Evolutionary conservation across 1,139 yeast genomes (phyloP).

Genomic region (Saccharomyces hybrid): DNA sequence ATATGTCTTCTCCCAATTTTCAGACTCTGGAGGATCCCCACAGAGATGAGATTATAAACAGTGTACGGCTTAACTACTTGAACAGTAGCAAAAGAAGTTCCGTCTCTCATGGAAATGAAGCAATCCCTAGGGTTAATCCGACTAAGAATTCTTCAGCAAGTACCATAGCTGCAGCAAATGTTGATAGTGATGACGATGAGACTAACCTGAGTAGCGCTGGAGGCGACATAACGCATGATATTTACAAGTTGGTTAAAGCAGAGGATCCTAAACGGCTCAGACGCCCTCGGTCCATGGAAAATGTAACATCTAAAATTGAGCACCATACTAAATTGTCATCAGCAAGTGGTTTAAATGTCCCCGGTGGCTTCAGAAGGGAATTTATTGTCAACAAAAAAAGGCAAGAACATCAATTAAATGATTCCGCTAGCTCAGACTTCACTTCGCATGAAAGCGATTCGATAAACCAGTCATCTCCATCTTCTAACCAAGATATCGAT

Average conservation of each 20-base stretch:
- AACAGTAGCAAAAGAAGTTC: constrained; percentile 8
- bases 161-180: neutral
- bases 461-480: neutral
- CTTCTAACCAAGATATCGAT: constrained; percentile 18
- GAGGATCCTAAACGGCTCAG: constrained; percentile 7
- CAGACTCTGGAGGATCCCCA: constrained; percentile 17
- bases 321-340: constrained; percentile 46
- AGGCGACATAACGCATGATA: constrained; percentile 63
- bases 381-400: constrained; percentile 40
- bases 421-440: constrained; percentile 10
- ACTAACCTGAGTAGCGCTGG: constrained; percentile 38
- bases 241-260: constrained; percentile 34
- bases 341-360: constrained; percentile 63
- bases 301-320: constrained; percentile 18
- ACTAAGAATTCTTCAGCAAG: constrained; percentile 2
- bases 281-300: constrained; percentile 28
- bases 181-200: constrained; percentile 4
- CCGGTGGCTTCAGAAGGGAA: constrained; percentile 75
- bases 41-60: constrained; percentile 24
- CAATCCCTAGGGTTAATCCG: neutral
- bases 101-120: neutral
- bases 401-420: constrained; percentile 20
- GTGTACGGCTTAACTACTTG: constrained; percentile 23
- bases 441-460: constrained; percentile 9
- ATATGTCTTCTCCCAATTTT: constrained; percentile 31